phyloP scores from a whole-genome alignment of 306 rosid species.

The Cyclanthera cordifolia region DNA sequence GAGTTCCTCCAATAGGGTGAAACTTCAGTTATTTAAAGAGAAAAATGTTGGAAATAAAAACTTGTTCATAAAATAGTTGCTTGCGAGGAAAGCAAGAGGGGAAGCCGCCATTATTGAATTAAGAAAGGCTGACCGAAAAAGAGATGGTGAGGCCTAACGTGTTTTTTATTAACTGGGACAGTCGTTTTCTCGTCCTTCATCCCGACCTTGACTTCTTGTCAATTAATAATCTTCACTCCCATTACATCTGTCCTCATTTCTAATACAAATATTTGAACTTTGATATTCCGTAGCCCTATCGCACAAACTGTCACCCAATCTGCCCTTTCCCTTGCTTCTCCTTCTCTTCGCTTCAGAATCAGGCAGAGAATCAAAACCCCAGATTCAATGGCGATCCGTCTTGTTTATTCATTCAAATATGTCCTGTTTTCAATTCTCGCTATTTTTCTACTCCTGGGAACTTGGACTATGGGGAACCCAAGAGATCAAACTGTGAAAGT shows the following conservation, averaged over 20 bases:
- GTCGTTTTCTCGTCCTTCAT: background rate
- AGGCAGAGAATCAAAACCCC: background rate
- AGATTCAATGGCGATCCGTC: background rate
- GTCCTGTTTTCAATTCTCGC: conserved; percentile 20
- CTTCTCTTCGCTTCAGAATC: background rate
- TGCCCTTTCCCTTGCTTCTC: background rate
- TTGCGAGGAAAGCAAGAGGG: conserved; percentile 1
- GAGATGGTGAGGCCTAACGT: background rate
- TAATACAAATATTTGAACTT: background rate
- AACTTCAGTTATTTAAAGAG: too few relatives aligned
- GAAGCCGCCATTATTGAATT: conserved; percentile 8
- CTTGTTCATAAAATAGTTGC: background rate
- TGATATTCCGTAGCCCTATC: background rate
- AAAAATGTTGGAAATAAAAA: too few relatives aligned
- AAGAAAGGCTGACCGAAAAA: background rate
- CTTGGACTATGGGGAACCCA: conserved; percentile 40
- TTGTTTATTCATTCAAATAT: background rate
- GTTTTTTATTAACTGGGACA: background rate
- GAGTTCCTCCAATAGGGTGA: too few relatives aligned
- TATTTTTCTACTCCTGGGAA: conserved; percentile 20
- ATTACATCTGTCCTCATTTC: background rate
- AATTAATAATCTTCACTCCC: background rate
- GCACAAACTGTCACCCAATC: background rate
- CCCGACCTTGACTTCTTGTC: background rate
- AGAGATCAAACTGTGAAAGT: conserved; percentile 43